Base-by-base conservation (phyloP, 2,329 filamentous ascomycete species). In the Ceratocystis variospora region DNA sequence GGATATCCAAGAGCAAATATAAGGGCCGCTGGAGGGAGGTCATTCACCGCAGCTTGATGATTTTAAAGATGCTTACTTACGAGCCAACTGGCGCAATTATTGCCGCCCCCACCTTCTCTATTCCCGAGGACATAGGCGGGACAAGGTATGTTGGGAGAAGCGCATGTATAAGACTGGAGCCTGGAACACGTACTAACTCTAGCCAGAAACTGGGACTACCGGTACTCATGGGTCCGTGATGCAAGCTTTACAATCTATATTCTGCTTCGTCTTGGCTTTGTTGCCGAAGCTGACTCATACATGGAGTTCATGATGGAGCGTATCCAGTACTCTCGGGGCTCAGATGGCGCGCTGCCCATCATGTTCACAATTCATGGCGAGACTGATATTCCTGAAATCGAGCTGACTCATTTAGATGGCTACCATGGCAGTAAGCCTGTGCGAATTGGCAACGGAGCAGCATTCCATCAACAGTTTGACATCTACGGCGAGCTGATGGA, bases 401-500 rank as follows among this genome's bases (percentile, higher is more conserved):
- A 88, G 69, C 79, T 90, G 5, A 74, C 78, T 66, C 88, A 92
- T 70, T 79, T 92, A 1, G 85, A 89, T 57, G 88, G 88, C 1
- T 90, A 91, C 72, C 79, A 84, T 64, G 81, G 82, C 31, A 90
- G 87, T 73, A 80, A 76, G 61, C 88, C 88, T 0, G 88, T 92
- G 25, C 82, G 88, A 1, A 87, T 91, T 63, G 88, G 88, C 10
- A 92, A 92, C 70, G 87, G 86, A 0, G 88, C 88, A 0, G 87
- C 87, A 0, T 88, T 84, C 70, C 88, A 91, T 71, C 82, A 85
- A 62, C 88, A 92, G 72, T 84, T 90, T 69, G 88, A 91, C 71
- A 90, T 90, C 28, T 91, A 91, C 70, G 88, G 88, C 55, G 87
- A 90, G 74, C 78, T 90, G 2, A 86, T 90, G 81, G 88, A 91